These are phyloP conservation scores for Pseudopyricularia cyperi DNA, from an alignment of 2,329 filamentous ascomycete genomes.

Conservation along the genomic window DNA sequence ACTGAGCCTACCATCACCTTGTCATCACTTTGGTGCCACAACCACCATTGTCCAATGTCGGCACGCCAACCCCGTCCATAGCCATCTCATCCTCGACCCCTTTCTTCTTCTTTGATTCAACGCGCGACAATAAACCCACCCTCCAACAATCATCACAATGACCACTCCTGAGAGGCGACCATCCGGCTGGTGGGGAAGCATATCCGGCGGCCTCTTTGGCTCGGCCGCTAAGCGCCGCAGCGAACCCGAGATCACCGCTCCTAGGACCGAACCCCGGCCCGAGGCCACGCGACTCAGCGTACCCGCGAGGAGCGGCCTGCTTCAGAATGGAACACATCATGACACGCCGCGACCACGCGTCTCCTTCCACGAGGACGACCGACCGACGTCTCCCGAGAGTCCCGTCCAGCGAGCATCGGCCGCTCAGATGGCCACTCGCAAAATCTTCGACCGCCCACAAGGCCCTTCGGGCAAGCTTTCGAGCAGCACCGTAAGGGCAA, in stretches of 20 bases:
- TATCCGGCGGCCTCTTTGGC: slow-evolving; percentile 1
- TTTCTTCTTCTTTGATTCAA: not conserved
- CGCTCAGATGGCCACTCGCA: slow-evolving; percentile 17
- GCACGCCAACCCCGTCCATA: not conserved
- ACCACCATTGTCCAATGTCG: slow-evolving; percentile 1
- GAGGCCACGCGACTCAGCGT: not conserved
- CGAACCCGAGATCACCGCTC: not conserved
- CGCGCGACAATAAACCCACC: not conserved
- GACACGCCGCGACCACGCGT: slow-evolving; percentile 7
- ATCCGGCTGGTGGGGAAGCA: slow-evolving; percentile 2
- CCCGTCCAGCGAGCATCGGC: slow-evolving; percentile 19
- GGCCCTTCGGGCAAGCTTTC: slow-evolving; percentile 17
- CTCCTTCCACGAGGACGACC: slow-evolving; percentile 8
- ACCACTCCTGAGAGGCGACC: not conserved
- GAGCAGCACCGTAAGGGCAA: slow-evolving; percentile 10
- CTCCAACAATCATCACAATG: not conserved
- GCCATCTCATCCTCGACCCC: not conserved
- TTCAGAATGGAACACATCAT: slow-evolving; percentile 1
- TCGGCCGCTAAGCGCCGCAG: slow-evolving; percentile 1
- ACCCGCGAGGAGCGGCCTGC: not conserved
- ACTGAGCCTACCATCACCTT: not conserved
- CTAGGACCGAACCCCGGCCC: not conserved
- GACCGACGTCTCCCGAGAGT: slow-evolving; percentile 14
- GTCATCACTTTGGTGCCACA: not conserved
- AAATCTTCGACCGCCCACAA: slow-evolving; percentile 19